Percentiles rank a stretch among this genome's conserved stretches.
phyloP scores from a whole-genome alignment of 2,329 filamentous ascomycete species.

The Trichoderma sp. region DNA sequence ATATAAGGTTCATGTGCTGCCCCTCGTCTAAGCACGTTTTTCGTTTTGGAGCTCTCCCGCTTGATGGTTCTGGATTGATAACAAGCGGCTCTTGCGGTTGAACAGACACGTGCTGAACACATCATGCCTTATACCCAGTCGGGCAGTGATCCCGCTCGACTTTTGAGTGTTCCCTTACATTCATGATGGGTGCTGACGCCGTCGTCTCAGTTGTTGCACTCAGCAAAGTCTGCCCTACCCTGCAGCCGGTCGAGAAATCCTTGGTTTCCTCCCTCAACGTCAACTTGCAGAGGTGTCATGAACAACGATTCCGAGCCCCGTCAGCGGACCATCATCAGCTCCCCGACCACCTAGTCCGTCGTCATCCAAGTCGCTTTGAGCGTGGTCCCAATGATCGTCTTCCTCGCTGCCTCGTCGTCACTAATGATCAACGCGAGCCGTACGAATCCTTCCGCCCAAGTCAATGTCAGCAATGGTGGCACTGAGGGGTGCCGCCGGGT shows the following conservation, averaged over 20 bases:
- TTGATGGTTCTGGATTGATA: background rate
- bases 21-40: background rate
- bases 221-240: background rate
- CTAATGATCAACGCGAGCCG: background rate
- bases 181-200: background rate
- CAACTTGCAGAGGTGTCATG: background rate
- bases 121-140: background rate
- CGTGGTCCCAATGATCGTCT: background rate
- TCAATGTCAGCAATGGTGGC: background rate
- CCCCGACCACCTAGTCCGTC: background rate
- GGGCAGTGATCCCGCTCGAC: background rate
- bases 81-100: background rate
- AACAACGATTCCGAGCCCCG: no score
- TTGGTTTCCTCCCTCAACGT: background rate
- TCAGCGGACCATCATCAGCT: background rate
- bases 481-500: background rate
- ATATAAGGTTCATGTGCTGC: conserved; percentile 17
- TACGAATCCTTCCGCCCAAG: background rate
- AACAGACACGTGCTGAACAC: background rate
- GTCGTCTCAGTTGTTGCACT: background rate
- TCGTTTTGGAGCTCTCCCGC: background rate
- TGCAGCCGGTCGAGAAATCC: background rate
- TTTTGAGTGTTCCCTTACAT: background rate
- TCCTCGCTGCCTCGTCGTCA: background rate
- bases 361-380: background rate